phyloP scores from a whole-genome alignment of 2,329 filamentous ascomycete genomes.

The Talaromyces piceae region DNA sequence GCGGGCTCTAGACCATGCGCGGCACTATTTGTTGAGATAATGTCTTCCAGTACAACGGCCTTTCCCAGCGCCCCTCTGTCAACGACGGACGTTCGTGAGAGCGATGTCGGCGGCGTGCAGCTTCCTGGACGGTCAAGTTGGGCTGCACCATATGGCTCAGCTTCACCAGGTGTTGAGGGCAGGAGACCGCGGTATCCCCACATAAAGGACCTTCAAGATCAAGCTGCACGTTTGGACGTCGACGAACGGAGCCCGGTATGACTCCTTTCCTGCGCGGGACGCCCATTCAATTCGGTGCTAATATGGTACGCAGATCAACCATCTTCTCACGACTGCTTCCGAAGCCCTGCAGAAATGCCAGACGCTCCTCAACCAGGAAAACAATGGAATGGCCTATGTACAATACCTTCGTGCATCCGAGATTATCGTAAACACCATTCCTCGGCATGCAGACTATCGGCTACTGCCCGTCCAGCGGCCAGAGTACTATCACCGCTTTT shows the following conservation, averaged over 20 bases:
- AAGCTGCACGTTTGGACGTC: constrained; percentile 27
- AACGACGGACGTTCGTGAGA: constrained; percentile 26
- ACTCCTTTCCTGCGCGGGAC: constrained; percentile 3
- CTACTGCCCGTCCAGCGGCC: constrained; percentile 51
- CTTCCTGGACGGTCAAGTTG: constrained; percentile 20
- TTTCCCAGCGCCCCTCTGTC: constrained; percentile 29
- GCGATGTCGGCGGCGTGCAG: constrained; percentile 22
- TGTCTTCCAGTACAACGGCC: constrained; percentile 32
- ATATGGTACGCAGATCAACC: constrained; percentile 23
- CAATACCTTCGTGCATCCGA: constrained; percentile 79
- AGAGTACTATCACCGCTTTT: constrained; percentile 44
- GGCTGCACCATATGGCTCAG: constrained; percentile 9
- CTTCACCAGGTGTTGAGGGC: constrained; percentile 11
- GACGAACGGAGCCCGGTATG: constrained; percentile 25
- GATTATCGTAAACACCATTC: constrained; percentile 68
- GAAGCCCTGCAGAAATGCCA: constrained; percentile 29
- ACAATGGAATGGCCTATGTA: constrained; percentile 66
- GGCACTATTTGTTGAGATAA: constrained; percentile 19
- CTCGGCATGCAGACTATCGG: constrained; percentile 66
- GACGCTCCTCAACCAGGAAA: constrained; percentile 23
- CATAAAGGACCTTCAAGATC: constrained; percentile 35
- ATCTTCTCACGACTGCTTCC: constrained; percentile 28
- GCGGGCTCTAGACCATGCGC: constrained; percentile 18
- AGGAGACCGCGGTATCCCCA: constrained; percentile 27
- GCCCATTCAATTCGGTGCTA: constrained; percentile 14